Evolutionary conservation across 108 stramenopile genomes (phyloP), one percentile per base, ranked within the genome.

Genomic region (Cylindrotheca closterium): DNA sequence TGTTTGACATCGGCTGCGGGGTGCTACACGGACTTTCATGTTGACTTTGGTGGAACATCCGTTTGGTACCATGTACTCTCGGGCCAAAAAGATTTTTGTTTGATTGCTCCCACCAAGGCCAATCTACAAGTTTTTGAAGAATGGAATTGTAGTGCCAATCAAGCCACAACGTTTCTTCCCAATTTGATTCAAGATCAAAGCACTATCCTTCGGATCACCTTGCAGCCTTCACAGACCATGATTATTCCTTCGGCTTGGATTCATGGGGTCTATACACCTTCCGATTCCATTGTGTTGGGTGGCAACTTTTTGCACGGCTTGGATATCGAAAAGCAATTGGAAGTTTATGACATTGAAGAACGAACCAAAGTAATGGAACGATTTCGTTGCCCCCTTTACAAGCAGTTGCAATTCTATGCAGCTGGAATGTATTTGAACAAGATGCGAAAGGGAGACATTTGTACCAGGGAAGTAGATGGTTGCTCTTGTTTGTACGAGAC

Each of bases 1-100:
- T 96, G 95, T 61, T 69, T 97, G 34, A 95, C 92, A 68, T 76
- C 74, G 46, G 81, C 85, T 5, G 78, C 74, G 0, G 95, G 94
- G 19, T 80, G 77, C 28, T 96, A 86, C 59, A 97, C 96, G 0
- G 96, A 97, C 58, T 97, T 97, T 73, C 96, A 97, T 79, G 67
- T 94, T 18, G 96, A 97, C 71, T 97, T 97, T 75, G 96, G 96
- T 17, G 96, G 96, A 26, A 91, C 94, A 2, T 73, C 88, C 22
- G 96, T 97, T 8, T 97, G 95, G 94, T 97, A 97, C 52, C 94
- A 96, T 67, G 78, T 97, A 0, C 64, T 95, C 10, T 47, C 49
- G 23, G 96, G 96, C 18, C 49, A 57, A n/a, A 97, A 97, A 73
- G 55, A 77, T n/a, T 94, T 93, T 70, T 82, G 79, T 51, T 62